Base-by-base conservation (phyloP, 192 early-diverging fungal genomes). In the Backusella australiensis region DNA sequence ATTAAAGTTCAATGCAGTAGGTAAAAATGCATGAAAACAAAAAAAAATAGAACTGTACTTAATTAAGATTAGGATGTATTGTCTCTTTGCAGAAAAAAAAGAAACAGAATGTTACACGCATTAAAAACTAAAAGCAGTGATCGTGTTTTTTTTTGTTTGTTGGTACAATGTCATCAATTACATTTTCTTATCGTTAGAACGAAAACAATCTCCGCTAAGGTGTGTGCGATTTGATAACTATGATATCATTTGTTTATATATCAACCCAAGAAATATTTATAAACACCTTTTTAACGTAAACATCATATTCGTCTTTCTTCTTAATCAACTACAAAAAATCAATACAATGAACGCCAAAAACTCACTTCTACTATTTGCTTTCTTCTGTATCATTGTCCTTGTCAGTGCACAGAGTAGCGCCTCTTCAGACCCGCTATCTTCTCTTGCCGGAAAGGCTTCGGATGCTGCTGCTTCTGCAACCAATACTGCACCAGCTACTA, bases 311-410 rank as follows among this genome's bases (percentile, higher is more conserved):
- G 12, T 26, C 53, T 59, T 26, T 59, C 23, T 59, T 26, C 23
- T 26, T 59, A 59, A 59, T 21, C 9, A 56, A 56, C n/a, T 56
- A 56, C 7, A 56, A 56, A 52, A 19, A n/a, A 68, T 14, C 29
- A 38, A 19, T 44, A 63, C 42, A 74, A 74, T 74, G 72, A 74
- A 74, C 72, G 23, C 56, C 53, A 74, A 56, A 26, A 74, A 23
- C 38, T 74, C 65, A 23, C 52, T 74, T 38, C 9, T 34, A 39
- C 4, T 39, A 12, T 26, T 74, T 35, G 72, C 72, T 39, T 32
- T 41, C 38, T 4, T 74, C 56, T 74, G 72, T 35, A 39, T 74
- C 4, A 21, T 65, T 35, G 72, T 56, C 21, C 21, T 74, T 14
- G 72, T 41, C 15, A 26, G 34, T 11, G 72, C 72, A 34, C 72